phyloP scores from a whole-genome alignment of 495 filamentous ascomycete species.

The Neurospora sp. region DNA sequence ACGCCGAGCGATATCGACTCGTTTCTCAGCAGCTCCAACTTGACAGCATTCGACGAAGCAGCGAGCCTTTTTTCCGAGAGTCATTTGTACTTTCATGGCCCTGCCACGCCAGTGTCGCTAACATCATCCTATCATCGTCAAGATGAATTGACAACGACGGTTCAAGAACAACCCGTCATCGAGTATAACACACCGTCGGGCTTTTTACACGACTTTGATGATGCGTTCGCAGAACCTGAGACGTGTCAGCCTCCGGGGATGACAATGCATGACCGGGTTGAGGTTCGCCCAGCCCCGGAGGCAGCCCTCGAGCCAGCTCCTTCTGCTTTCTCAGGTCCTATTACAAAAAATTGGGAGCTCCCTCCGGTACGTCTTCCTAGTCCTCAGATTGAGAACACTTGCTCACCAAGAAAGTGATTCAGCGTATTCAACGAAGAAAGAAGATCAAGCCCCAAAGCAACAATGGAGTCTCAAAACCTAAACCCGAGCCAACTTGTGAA shows the following conservation, averaged over 20 bases:
- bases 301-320: not conserved
- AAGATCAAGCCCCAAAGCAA: constrained; percentile 5
- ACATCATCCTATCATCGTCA: not conserved
- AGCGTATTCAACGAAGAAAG: constrained; percentile 14
- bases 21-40: not conserved
- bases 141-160: not conserved
- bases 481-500: constrained; percentile 1
- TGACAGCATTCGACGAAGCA: not conserved
- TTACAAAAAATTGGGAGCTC: constrained; percentile 13
- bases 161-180: not conserved
- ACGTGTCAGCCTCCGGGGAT: not conserved
- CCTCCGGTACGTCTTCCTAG: constrained; percentile 5
- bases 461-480: constrained; percentile 2
- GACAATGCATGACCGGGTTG: not conserved
- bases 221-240: not conserved
- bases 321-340: not conserved
- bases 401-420: not conserved
- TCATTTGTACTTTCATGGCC: not conserved
- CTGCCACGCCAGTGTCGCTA: not conserved
- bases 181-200: not conserved
- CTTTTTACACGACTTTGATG: not conserved
- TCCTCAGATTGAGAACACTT: not conserved
- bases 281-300: not conserved
- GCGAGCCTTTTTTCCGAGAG: not conserved
- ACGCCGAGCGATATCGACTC: not conserved